Conservation (phyloP, 2,329 filamentous ascomycete genomes). For the Chaetomium sp. region DNA sequence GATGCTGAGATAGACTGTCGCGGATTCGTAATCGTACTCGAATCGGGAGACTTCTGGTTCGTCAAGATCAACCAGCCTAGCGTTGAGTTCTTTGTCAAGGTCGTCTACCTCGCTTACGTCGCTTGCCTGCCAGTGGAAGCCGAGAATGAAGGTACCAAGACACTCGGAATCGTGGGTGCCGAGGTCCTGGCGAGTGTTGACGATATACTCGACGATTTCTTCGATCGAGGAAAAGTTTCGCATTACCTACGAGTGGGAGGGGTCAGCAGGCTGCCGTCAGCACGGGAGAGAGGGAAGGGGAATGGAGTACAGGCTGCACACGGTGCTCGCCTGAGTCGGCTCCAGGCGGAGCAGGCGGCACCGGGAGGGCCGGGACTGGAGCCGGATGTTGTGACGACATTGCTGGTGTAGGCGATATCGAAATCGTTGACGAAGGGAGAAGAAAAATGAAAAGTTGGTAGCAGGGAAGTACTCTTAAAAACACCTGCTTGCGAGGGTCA, state of each 20-base stretch:
- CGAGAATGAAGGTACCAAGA: background rate
- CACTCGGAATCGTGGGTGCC: background rate
- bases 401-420: background rate
- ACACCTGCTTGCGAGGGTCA: background rate
- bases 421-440: background rate
- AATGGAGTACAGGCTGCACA: background rate
- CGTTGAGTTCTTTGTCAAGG: background rate
- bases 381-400: background rate
- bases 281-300: background rate
- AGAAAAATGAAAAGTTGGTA: background rate
- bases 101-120: background rate
- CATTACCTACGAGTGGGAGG: background rate
- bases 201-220: background rate
- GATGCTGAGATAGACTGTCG: conserved; percentile 5
- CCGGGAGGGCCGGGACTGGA: background rate
- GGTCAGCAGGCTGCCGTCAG: background rate
- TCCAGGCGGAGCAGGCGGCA: too few species aligned
- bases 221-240: background rate
- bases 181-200: background rate
- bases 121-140: conserved; percentile 4
- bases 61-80: conserved; percentile 1
- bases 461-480: background rate
- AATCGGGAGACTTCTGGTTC: conserved; percentile 1
- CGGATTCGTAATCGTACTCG: conserved; percentile 6
- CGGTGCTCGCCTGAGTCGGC: too few species aligned